A percentile compares a stretch with the other conserved stretches of the same genome.
These are phyloP conservation scores for Eucalyptus cloeziana DNA, from an alignment of 345 rosid genomes.

Conservation along the genomic window DNA sequence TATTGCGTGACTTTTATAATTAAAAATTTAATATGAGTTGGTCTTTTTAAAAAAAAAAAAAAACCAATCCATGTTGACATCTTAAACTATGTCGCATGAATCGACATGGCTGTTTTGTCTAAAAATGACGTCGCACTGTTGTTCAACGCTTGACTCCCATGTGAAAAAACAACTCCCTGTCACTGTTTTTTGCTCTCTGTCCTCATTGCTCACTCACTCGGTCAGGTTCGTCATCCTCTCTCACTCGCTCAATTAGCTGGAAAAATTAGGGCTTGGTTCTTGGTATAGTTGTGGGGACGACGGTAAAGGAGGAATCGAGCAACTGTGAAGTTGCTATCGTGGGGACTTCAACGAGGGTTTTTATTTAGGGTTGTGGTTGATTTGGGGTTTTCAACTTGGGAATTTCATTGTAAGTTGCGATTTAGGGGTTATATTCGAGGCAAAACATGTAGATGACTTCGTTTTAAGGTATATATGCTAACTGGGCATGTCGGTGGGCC, in stretches of 20 bases:
- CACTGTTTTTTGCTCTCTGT: background rate
- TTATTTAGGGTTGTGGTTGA: no score
- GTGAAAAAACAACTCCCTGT: background rate
- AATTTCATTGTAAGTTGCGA: background rate
- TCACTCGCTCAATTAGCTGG: background rate
- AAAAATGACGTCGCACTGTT: background rate
- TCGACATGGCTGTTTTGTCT: background rate
- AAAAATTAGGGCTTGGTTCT: background rate
- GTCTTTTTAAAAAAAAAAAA: background rate
- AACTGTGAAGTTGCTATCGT: background rate
- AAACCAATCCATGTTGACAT: background rate
- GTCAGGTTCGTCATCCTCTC: background rate
- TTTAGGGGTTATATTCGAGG: background rate
- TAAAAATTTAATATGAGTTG: background rate
- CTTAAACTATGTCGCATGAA: background rate
- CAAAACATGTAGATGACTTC: background rate
- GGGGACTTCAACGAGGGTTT: background rate
- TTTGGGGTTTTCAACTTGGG: background rate
- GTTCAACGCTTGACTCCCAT: background rate
- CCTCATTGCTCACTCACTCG: background rate
- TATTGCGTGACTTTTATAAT: no score
- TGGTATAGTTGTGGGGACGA: background rate
- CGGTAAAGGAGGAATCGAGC: background rate
- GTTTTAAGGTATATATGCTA: background rate
- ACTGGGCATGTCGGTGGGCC: rapidly evolving